phyloP scores from a whole-genome alignment of 164 flowering plant genomes.

The Akebia trifoliata region DNA sequence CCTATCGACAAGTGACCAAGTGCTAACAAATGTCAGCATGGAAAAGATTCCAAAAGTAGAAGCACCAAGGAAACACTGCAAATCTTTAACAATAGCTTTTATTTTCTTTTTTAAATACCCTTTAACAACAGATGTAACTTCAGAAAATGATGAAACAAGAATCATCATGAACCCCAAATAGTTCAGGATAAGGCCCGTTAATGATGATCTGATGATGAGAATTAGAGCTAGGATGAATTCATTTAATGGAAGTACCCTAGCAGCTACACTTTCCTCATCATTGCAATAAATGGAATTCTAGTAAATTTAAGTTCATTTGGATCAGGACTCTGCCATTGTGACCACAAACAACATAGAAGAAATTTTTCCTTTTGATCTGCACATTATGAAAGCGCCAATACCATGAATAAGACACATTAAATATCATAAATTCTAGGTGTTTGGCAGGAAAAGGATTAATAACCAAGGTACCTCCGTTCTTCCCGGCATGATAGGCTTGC shows the following conservation, averaged over 20 bases:
- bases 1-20: too few relatives aligned
- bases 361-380: background rate
- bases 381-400: background rate
- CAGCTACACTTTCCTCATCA: background rate
- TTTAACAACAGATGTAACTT: background rate
- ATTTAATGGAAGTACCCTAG: background rate
- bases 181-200: background rate
- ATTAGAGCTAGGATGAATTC: background rate
- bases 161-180: background rate
- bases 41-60: too few relatives aligned
- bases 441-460: background rate
- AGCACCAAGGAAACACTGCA: too few relatives aligned
- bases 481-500: slow-evolving; percentile 98
- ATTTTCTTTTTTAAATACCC: too few relatives aligned
- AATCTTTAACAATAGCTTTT: too few relatives aligned
- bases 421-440: background rate
- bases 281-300: background rate
- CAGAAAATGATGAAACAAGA: background rate
- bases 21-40: too few relatives aligned
- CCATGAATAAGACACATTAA: background rate
- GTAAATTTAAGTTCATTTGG: background rate
- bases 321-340: background rate
- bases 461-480: slow-evolving; percentile 75
- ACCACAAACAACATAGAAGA: too few relatives aligned
- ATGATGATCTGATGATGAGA: background rate